These are phyloP conservation scores for Polyporus tsugae DNA, from an alignment of 1,284 basidiomycete species.

Conservation along the genomic window DNA sequence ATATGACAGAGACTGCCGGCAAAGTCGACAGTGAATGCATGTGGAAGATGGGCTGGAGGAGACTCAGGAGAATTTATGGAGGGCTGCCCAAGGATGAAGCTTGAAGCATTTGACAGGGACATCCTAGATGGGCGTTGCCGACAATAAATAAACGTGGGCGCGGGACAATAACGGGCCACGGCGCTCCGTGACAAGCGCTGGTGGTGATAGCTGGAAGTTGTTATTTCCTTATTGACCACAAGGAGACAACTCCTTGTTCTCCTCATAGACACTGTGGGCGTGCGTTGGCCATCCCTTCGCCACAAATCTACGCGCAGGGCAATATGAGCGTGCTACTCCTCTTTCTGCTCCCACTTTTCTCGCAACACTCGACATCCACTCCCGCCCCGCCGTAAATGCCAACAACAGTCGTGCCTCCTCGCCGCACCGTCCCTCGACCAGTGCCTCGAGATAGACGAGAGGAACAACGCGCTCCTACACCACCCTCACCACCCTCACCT, in stretches of 20 bases:
- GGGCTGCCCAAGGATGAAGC: too few relatives aligned
- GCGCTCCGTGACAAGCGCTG: background rate
- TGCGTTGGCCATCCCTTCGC: constrained; percentile 14
- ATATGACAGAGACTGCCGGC: background rate
- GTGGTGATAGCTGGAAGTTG: constrained; percentile 5
- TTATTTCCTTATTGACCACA: constrained; percentile 17
- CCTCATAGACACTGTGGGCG: constrained; percentile 9
- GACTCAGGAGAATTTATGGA: too few relatives aligned
- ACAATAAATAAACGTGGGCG: background rate
- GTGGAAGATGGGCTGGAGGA: too few relatives aligned
- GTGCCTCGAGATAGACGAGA: background rate
- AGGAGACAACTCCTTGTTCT: constrained; percentile 19
- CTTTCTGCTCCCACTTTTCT: background rate
- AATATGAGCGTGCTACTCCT: background rate
- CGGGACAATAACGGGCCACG: background rate
- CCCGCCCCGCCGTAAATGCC: constrained; percentile 4
- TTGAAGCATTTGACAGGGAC: too few relatives aligned
- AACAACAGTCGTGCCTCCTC: constrained; percentile 4
- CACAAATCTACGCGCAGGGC: background rate
- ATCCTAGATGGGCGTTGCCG: too few relatives aligned
- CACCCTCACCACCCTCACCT: background rate
- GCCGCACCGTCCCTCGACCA: constrained; percentile 8
- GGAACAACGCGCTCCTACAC: background rate
- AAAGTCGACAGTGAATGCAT: background rate
- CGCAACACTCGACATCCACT: background rate